Evolutionary conservation across 352 stramenopile species (phyloP).

Genomic region (Sclerospora graminicola): DNA sequence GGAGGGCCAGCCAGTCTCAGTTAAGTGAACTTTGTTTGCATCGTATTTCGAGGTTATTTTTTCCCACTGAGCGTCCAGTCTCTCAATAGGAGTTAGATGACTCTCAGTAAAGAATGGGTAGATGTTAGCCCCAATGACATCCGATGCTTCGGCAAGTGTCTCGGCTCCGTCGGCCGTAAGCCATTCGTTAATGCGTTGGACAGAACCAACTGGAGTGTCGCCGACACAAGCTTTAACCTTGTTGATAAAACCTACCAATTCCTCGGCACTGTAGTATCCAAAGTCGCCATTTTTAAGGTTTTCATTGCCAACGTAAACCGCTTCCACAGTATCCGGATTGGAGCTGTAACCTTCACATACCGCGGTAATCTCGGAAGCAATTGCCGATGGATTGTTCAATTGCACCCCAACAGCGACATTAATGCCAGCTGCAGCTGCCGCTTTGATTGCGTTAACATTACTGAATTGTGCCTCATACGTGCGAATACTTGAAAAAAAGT

Average conservation of each 20-base stretch:
- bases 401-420: conserved; percentile 45
- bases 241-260: conserved; percentile 35
- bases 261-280: conserved; percentile 22
- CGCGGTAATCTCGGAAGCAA: conserved; percentile 49
- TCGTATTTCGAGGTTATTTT: conserved; percentile 31
- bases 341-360: conserved; percentile 38
- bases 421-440: conserved; percentile 25
- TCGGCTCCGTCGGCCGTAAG: conserved; percentile 17
- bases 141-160: conserved; percentile 19
- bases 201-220: conserved; percentile 41
- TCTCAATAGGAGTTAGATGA: conserved; percentile 25
- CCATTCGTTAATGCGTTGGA: conserved; percentile 65
- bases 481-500: conserved; percentile 53
- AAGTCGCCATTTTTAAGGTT: conserved; percentile 48
- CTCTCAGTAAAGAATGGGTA: conserved; percentile 37
- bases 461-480: conserved; percentile 66
- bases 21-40: conserved; percentile 29
- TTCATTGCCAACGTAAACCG: conserved; percentile 74
- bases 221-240: conserved; percentile 35
- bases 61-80: conserved; percentile 37
- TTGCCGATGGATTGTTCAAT: conserved; percentile 30
- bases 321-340: conserved; percentile 32
- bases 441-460: conserved; percentile 41
- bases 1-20: conserved; percentile 53
- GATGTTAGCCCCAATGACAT: conserved; percentile 32